Evolutionary conservation across 106 monocot genomes (phyloP).

Genomic region (Narthecium ossifragum): DNA sequence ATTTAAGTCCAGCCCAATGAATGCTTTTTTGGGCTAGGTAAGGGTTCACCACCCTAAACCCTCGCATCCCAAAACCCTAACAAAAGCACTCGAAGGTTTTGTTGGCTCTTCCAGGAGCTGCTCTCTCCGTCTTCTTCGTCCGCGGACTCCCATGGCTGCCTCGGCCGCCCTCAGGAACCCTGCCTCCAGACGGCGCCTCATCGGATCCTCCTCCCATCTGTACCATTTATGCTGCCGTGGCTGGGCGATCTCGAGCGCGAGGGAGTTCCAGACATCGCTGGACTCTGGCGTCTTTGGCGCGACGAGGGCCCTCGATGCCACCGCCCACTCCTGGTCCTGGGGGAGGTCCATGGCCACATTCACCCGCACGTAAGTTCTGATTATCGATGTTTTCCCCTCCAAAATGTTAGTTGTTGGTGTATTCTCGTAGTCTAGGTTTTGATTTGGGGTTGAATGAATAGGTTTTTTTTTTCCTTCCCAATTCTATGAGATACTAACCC

Average conservation of each 20-base stretch:
- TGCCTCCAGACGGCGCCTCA: not conserved
- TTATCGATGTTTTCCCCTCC: too few species aligned
- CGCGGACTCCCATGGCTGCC: not conserved
- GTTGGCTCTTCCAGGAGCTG: not conserved
- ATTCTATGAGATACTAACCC: not conserved
- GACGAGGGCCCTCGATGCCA: too few species aligned
- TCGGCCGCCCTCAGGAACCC: not conserved
- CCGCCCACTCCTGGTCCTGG: too few species aligned
- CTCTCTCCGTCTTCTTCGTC: not conserved
- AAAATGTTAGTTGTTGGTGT: not conserved
- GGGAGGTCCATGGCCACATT: conserved; percentile 65
- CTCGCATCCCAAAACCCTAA: not conserved
- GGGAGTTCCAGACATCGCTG: not conserved
- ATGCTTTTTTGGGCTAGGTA: not conserved
- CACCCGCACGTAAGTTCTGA: conserved; percentile 50
- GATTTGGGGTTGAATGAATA: not conserved
- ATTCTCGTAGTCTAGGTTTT: not conserved
- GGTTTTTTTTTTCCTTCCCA: not conserved
- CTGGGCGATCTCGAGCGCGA: not conserved
- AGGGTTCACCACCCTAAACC: not conserved
- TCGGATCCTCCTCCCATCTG: not conserved
- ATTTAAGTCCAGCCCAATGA: not conserved
- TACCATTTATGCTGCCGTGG: not conserved
- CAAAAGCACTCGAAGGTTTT: not conserved
- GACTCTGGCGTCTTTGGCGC: not conserved